phyloP scores from a whole-genome alignment of 108 stramenopile genomes.

The Skeletonema tropicum region DNA sequence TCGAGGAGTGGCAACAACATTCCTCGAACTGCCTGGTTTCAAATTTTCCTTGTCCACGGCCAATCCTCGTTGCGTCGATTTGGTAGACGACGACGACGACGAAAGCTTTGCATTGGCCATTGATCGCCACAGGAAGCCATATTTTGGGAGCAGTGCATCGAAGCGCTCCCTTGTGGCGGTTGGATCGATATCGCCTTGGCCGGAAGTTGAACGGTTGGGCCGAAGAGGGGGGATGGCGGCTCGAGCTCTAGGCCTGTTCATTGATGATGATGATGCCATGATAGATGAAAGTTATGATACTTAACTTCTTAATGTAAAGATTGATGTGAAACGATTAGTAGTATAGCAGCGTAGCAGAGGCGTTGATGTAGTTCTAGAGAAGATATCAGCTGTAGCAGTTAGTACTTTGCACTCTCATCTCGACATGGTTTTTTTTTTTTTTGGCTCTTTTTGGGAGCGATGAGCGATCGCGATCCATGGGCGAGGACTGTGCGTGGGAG shows the following conservation, averaged over 20 bases:
- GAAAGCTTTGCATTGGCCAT: constrained; percentile 36
- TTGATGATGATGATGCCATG: neutral
- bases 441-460: too few species aligned
- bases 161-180: constrained; percentile 19
- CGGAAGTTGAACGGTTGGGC: neutral
- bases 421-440: too few species aligned
- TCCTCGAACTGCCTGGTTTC: neutral
- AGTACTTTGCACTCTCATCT: too few species aligned
- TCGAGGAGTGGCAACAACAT: neutral
- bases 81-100: neutral
- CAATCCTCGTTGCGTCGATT: neutral
- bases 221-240: neutral
- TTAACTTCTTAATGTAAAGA: neutral
- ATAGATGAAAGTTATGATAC: neutral
- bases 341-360: too few species aligned
- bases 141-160: constrained; percentile 52
- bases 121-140: constrained; percentile 59
- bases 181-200: neutral
- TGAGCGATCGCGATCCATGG: too few species aligned
- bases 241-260: neutral
- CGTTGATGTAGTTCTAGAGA: too few species aligned
- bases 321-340: too few species aligned
- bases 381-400: too few species aligned
- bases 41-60: constrained; percentile 10
- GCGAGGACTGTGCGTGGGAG: too few species aligned